A percentile compares a stretch with the other conserved stretches of the same genome.
These are phyloP conservation scores for Cryptococcus sp. DNA, from an alignment of 1,284 basidiomycete genomes.

Conservation along the genomic window DNA sequence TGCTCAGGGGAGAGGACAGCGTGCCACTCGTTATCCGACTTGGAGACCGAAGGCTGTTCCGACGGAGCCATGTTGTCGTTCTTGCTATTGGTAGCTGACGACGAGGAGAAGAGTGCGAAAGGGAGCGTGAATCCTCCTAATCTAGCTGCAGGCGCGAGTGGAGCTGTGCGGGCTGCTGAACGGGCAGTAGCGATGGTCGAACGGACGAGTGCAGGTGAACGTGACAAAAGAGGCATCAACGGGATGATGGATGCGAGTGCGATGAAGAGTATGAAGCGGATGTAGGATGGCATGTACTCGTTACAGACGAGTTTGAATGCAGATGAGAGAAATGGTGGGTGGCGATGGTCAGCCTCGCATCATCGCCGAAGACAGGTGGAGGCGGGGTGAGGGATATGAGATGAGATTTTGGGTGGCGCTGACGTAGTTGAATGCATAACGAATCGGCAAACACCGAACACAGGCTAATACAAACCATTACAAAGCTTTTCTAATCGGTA, in stretches of 20 bases:
- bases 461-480: too few species aligned
- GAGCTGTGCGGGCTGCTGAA: constrained; percentile 5
- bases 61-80: constrained; percentile 8
- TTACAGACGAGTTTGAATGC: neutral
- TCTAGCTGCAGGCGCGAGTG: constrained; percentile 12
- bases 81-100: neutral
- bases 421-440: too few species aligned
- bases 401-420: too few species aligned
- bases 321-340: neutral
- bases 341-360: neutral
- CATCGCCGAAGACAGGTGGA: too few species aligned
- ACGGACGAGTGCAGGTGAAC: constrained; percentile 13
- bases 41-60: constrained; percentile 51
- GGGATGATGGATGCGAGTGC: constrained; percentile 8
- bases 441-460: too few species aligned
- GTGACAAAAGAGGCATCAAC: constrained; percentile 24
- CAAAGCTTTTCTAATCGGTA: too few species aligned
- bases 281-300: constrained; percentile 2
- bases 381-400: too few species aligned
- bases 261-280: neutral
- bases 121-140: constrained; percentile 29
- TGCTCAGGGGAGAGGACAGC: constrained; percentile 79
- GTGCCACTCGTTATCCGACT: constrained; percentile 82
- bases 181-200: constrained; percentile 16
- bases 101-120: constrained; percentile 33